Base-by-base conservation (phyloP, 1,284 basidiomycete genomes). In the Pyrrhoderma lamaoense region DNA sequence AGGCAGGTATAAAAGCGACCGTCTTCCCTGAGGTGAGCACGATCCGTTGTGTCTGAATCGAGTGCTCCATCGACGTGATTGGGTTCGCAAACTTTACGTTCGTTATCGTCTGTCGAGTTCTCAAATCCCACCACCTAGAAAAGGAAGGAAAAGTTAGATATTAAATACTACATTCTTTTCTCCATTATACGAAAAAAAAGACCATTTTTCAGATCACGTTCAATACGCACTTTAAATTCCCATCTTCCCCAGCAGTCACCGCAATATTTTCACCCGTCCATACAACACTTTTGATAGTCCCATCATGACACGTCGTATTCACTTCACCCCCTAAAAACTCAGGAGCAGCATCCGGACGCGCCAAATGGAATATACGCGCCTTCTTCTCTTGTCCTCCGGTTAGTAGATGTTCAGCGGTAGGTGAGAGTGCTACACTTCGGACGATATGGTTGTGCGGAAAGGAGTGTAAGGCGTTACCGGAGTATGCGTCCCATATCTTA, bases 351-450 rank as follows among this genome's bases (percentile, higher is more conserved):
- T 95, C 89, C 49, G 85, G 88, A 52, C 88, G 73, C 52, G 73
- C 72, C 36, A 99, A 76, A 70, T 98, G 92, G 66, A 97, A 99
- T 62, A 98, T 81, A 52, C 95, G 79, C 51, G 97, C 86, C 72
- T 93, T 97, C 77, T 97, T 98, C 69, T 99, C 96, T 71, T 97
- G 88, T 0, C 95, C 95, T 39, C 93, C 94, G n/a, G 90, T 93
- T 50, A 95, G 72, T 50, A 93, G 76, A 64, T 81, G 82, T 2
- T 75, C 72, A 9, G 80, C 71, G 43, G 70, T 69, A 8, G 82
- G 79, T 8, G 89, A 85, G 58, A 98, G 72, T 11, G 93, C 93
- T 37, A 97, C 92, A 37, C 88, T 91, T 58, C 94, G 87, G 59
- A 99, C 95, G 65, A 99, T 99, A 69, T 99, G 96, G 65, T 95